Evolutionary conservation across 139 green algal species (phyloP).

Genomic region (Auxenochlorella pyrenoidosa): DNA sequence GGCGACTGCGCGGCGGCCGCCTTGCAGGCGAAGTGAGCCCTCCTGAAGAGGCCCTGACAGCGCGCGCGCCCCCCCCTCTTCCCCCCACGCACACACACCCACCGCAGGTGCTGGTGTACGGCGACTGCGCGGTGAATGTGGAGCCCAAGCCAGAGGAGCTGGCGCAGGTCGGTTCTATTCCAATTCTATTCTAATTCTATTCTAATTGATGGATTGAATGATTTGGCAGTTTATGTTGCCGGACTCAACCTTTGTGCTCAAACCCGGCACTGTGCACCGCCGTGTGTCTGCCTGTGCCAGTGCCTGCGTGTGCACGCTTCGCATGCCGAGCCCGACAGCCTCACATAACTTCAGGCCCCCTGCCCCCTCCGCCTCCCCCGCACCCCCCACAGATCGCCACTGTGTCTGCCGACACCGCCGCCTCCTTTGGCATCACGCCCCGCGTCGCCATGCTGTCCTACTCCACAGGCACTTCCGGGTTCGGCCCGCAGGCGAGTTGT

Average conservation of each 20-base stretch:
- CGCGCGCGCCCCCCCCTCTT: too few relatives aligned
- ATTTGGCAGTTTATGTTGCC: too few relatives aligned
- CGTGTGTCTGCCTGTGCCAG: too few relatives aligned
- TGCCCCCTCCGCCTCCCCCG: not conserved
- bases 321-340: too few relatives aligned
- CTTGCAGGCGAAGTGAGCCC: too few relatives aligned
- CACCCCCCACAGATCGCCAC: conserved; percentile 66
- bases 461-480: conserved; percentile 76
- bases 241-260: too few relatives aligned
- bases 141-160: conserved; percentile 59
- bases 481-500: conserved; percentile 67
- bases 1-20: conserved; percentile 93
- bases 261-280: not conserved
- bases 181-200: not conserved
- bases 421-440: conserved; percentile 87
- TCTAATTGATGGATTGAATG: too few relatives aligned
- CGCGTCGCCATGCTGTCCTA: conserved; percentile 94
- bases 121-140: conserved; percentile 93
- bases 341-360: too few relatives aligned
- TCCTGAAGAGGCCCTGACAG: too few relatives aligned
- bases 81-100: not conserved
- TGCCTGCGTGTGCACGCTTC: too few relatives aligned
- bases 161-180: not conserved
- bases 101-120: conserved; percentile 84
- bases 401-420: conserved; percentile 80